Conservation (phyloP, 768 basidiomycete genomes). For the Suillus hirtellus region DNA sequence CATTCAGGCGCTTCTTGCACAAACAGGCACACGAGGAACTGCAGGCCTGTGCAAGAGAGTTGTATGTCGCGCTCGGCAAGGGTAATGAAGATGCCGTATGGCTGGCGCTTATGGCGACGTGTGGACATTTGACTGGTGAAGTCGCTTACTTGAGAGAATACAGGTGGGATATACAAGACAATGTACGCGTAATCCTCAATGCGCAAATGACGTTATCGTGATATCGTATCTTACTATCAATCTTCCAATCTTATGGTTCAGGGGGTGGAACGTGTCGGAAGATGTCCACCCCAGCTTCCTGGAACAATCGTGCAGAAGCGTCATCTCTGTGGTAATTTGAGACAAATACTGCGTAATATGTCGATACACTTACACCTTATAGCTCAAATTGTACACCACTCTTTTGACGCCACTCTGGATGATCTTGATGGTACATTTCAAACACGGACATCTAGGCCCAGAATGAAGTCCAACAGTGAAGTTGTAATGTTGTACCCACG, state of each 20-base stretch:
- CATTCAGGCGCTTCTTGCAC: conserved; percentile 78
- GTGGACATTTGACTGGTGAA: conserved; percentile 39
- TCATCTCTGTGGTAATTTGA: conserved; percentile 59
- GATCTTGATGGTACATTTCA: conserved; percentile 96
- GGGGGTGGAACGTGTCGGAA: conserved; percentile 62
- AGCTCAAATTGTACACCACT: conserved; percentile 93
- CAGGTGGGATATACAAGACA: conserved; percentile 63
- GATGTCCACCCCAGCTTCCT: conserved; percentile 80
- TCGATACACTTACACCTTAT: conserved; percentile 77
- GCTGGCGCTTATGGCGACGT: conserved; percentile 66
- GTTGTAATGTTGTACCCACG: conserved; percentile 52
- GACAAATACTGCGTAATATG: conserved; percentile 2
- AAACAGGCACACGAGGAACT: conserved; percentile 69
- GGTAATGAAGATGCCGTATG: conserved; percentile 84
- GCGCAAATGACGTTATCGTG: conserved; percentile 23
- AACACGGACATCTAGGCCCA: conserved; percentile 83
- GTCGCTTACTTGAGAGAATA: conserved; percentile 52
- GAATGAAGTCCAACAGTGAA: conserved; percentile 9
- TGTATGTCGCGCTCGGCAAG: conserved; percentile 61
- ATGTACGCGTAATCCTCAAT: conserved; percentile 34
- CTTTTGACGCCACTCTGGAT: conserved; percentile 91
- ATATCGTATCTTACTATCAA: conserved; percentile 5
- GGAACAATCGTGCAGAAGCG: conserved; percentile 74
- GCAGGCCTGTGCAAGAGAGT: conserved; percentile 58
- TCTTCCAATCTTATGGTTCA: conserved; percentile 16